Evolutionary conservation across 208 protist genomes (phyloP).

Genomic region (Leishmania aethiopica): DNA sequence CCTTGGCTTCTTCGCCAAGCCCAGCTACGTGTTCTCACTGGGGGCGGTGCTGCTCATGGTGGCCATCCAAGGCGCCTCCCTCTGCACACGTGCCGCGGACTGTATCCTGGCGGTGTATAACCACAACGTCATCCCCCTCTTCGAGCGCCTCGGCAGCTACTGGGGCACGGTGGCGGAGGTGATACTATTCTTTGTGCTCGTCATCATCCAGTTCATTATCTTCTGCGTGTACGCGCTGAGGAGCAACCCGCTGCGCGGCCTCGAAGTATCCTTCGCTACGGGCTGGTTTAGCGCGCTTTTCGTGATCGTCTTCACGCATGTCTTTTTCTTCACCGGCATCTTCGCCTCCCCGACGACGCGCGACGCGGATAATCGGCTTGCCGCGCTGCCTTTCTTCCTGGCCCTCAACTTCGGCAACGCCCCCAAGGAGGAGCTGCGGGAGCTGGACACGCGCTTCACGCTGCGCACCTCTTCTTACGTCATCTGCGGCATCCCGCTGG

Average conservation of each 20-base stretch:
- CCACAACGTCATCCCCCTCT: conserved; percentile 50
- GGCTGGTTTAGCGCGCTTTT: conserved; percentile 60
- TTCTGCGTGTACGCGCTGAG: conserved; percentile 51
- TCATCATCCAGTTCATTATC: conserved; percentile 52
- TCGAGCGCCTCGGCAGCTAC: conserved; percentile 48
- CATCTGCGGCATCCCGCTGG: conserved; percentile 57
- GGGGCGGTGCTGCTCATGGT: conserved; percentile 49
- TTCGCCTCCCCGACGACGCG: conserved; percentile 27
- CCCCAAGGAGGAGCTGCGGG: conserved; percentile 5
- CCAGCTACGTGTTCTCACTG: conserved; percentile 62
- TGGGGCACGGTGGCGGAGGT: conserved; percentile 44
- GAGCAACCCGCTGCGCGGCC: conserved; percentile 37
- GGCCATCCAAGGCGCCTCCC: conserved; percentile 41
- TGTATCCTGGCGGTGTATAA: conserved; percentile 39
- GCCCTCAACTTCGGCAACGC: conserved; percentile 40
- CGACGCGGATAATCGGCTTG: conserved; percentile 25
- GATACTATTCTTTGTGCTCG: conserved; percentile 40
- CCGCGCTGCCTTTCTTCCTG: conserved; percentile 52
- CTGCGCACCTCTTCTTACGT: conserved; percentile 56
- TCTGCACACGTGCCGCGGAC: conserved; percentile 56
- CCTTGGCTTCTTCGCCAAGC: conserved; percentile 60
- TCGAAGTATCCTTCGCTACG: conserved; percentile 64
- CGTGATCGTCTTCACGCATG: conserved; percentile 45
- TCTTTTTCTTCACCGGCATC: conserved; percentile 65
- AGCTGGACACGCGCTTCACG: conserved; percentile 30